phyloP scores from a whole-genome alignment of 176 grass and related monocot genomes.

The Eragrostis nindensis region DNA sequence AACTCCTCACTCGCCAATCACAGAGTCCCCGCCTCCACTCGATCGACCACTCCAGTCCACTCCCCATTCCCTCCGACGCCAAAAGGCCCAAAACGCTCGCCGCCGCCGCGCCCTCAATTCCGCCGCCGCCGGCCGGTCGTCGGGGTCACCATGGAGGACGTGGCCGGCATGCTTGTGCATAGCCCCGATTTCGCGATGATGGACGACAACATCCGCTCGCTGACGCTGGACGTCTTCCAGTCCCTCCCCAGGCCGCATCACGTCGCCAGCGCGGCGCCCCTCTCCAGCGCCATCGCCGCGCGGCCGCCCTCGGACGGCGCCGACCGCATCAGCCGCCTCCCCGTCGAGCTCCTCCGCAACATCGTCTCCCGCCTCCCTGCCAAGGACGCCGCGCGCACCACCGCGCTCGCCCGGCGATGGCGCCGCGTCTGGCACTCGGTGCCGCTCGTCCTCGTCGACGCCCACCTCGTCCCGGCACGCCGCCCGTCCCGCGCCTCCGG shows the following conservation, averaged over 20 bases:
- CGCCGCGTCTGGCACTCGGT: not conserved
- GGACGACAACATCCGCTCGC: not conserved
- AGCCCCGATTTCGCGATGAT: not conserved
- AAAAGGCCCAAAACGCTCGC: not conserved
- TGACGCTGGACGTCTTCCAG: not conserved
- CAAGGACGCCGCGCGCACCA: not conserved
- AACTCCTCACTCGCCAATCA: not conserved
- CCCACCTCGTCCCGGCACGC: not conserved
- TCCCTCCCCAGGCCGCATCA: not conserved
- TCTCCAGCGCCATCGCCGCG: not conserved
- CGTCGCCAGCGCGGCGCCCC: not conserved
- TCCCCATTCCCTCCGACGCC: not conserved
- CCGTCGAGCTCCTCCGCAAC: not conserved
- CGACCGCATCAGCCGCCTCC: constrained; percentile 21
- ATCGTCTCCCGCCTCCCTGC: constrained; percentile 20
- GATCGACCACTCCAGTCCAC: not conserved
- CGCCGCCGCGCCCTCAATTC: constrained; percentile 9
- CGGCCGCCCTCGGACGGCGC: not conserved
- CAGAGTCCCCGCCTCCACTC: not conserved
- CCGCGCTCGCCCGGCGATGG: not conserved
- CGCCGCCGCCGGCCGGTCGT: not conserved
- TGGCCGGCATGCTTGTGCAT: not conserved
- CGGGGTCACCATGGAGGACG: constrained; percentile 2
- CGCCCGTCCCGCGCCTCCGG: not conserved
- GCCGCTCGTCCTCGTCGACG: constrained; percentile 21